Base-by-base conservation (phyloP, 2,329 filamentous ascomycete species). In the Tricladium varicosporioides region DNA sequence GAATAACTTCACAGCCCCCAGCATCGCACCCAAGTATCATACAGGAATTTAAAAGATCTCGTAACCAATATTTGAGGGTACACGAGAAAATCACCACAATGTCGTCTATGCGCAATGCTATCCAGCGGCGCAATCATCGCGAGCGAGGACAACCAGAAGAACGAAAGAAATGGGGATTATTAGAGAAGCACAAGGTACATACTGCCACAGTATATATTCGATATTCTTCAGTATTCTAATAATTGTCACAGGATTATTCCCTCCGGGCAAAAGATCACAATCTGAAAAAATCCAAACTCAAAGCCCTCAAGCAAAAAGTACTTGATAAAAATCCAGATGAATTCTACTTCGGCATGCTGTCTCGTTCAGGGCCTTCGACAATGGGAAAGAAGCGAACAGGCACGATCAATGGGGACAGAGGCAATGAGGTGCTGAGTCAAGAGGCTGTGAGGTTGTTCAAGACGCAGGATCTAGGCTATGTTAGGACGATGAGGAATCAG, bases 171-270 rank as follows among this genome's bases (percentile, higher is more conserved):
- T 91, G 92, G 75, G 94, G 94, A 63, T 83, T 97, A 18, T 86
- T 97, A 60, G 94, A 97, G 74, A 97, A 99, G 77, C 89, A 94
- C 81, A 97, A 97, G 78, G 87, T 87, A 69, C 44, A 70, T 61
- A 27, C 44, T 47, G 48, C 54, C 54, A 27, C 4, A 27, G 7
- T 27, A 27, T 27, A 27, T 27, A 19, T 40, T 18, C 43, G 45
- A 14, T 36, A 18, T 48, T 46, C 27, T 7, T 47, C 19, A 42
- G 14, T 48, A 11, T 13, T 46, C 40, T 16, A 59, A 54, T 51
- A 54, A 43, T 51, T n/a, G 44, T 32, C 15, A 43, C 59, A 82
- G 80, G 85, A 88, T 71, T 87, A 88, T 72, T 78, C 80, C 48
- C 80, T 85, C 51, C 84, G 86, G 60, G 83, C 85, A 22, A 77